Base-by-base conservation (phyloP, 805 yeast genomes). In the Metschnikowia picachoensis region DNA sequence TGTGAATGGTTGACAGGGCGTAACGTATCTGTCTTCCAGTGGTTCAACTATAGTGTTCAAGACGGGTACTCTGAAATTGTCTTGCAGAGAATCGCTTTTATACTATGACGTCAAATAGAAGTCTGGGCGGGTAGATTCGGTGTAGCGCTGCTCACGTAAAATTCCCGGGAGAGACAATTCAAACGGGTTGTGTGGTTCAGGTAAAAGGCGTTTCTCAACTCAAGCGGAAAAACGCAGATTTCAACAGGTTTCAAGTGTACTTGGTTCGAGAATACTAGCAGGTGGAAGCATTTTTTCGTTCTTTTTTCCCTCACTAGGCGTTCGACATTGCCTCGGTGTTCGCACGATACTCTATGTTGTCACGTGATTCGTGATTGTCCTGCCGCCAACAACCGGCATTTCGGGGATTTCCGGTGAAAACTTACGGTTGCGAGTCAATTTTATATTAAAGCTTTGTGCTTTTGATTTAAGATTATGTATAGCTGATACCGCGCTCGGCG, bases 241-340 rank as follows among this genome's bases (percentile, higher is more conserved):
- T 37, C 35, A 17, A 35, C 20, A 5, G 25, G 37, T 25, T 37
- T 37, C 28, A 28, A 37, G 37, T 31, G 41, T 37, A 36, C 37
- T 20, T 31, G 16, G 5, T 37, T 32, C 32, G 16, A 28, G 41
- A 30, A 32, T 10, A 17, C 36, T 25, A 12, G 11, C 14, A 7
- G 13, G 32, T 12, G 27, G 39, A 16, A 33, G 35, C 43, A 16
- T 39, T 44, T 44, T 41, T 40, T 33, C 48, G 44, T 38, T 34
- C 46, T 47, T 47, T 47, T 47, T 47, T 44, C 47, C 37, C 45
- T 30, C 43, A 30, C 47, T 42, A 36, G 38, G 49, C 27, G 41
- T 32, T 36, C 44, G 50, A 43, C 47, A 43, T 33, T 34, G 39
- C 32, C 47, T 37, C 43, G 52, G 52, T 48, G 52, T 31, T 47